A percentile compares a stretch with the other conserved stretches of the same genome.
Conservation (phyloP, 73 alveolate species). For the Paramecium octaurelia region DNA sequence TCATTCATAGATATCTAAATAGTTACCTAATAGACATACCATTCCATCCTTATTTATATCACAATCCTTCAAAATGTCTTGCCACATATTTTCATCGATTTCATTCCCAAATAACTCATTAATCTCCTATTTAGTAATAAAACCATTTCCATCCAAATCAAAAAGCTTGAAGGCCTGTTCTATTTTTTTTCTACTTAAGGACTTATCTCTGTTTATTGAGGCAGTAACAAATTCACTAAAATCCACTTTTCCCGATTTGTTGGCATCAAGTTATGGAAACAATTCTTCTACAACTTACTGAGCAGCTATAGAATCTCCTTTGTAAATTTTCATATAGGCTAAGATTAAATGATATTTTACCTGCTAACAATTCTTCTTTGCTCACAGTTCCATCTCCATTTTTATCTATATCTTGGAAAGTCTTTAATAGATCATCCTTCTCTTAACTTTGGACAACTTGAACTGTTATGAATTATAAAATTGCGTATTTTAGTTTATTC, state of each 20-base stretch:
- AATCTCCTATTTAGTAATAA: not conserved
- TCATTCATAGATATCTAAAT: not conserved
- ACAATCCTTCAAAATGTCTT: constrained; percentile 17
- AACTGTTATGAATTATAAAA: constrained; percentile 6
- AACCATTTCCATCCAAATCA: constrained; percentile 50
- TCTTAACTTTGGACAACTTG: constrained; percentile 13
- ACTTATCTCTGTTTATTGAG: not conserved
- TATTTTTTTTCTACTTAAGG: not conserved
- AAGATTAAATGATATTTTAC: not conserved
- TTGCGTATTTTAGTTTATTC: constrained; percentile 31
- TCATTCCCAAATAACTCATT: constrained; percentile 43
- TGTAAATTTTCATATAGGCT: not conserved
- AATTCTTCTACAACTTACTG: constrained; percentile 21
- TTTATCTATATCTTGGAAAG: constrained; percentile 17
- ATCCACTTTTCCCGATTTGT: constrained; percentile 35
- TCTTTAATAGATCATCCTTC: not conserved
- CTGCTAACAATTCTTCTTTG: constrained; percentile 5
- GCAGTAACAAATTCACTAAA: constrained; percentile 56
- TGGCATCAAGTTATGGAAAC: constrained; percentile 29
- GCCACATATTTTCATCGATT: constrained; percentile 39
- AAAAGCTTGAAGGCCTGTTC: constrained; percentile 14
- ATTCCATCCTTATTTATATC: constrained; percentile 29
- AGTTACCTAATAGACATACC: not conserved
- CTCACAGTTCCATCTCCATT: constrained; percentile 52
- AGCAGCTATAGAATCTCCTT: constrained; percentile 4